Conservation (phyloP, 495 filamentous ascomycete genomes). For the Chaetomium tenue region DNA sequence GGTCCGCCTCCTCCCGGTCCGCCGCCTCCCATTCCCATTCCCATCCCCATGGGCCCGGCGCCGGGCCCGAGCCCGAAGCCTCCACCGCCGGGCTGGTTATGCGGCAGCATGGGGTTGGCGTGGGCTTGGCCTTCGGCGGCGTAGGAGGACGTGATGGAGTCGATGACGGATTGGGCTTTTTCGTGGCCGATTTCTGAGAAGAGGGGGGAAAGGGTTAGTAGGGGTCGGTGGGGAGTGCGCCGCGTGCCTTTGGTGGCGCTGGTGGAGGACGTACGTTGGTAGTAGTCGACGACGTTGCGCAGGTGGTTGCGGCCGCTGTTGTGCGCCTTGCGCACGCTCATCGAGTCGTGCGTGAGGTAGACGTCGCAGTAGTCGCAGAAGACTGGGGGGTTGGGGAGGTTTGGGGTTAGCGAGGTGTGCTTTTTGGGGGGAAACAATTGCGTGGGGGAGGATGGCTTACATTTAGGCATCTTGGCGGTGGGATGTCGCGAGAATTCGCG, state of each 20-base stretch:
- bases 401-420: not conserved
- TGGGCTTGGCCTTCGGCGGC: constrained; percentile 85
- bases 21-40: not conserved
- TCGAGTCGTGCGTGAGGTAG: constrained; percentile 99
- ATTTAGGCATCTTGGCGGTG: constrained; percentile 49
- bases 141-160: constrained; percentile 94
- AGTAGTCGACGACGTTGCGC: constrained; percentile 96
- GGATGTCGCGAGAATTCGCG: constrained; percentile 14
- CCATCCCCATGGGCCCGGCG: not conserved
- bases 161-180: constrained; percentile 96
- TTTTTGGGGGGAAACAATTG: not conserved
- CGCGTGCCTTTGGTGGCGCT: constrained; percentile 9
- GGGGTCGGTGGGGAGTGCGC: not conserved
- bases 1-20: too few relatives aligned
- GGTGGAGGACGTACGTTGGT: constrained; percentile 68
- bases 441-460: constrained; percentile 20
- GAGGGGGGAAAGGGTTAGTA: not conserved
- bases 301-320: constrained; percentile 95
- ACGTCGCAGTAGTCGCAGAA: constrained; percentile 99
- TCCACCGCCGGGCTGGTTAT: constrained; percentile 58
- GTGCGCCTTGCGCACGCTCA: constrained; percentile 98
- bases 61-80: constrained; percentile 39
- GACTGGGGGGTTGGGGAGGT: constrained; percentile 26
- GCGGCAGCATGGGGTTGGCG: constrained; percentile 76
- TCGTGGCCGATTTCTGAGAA: constrained; percentile 89